Percentiles rank a stretch among this genome's conserved stretches.
Evolutionary conservation across 345 rosid species (phyloP).

Genomic region (Kernera saxatilis): DNA sequence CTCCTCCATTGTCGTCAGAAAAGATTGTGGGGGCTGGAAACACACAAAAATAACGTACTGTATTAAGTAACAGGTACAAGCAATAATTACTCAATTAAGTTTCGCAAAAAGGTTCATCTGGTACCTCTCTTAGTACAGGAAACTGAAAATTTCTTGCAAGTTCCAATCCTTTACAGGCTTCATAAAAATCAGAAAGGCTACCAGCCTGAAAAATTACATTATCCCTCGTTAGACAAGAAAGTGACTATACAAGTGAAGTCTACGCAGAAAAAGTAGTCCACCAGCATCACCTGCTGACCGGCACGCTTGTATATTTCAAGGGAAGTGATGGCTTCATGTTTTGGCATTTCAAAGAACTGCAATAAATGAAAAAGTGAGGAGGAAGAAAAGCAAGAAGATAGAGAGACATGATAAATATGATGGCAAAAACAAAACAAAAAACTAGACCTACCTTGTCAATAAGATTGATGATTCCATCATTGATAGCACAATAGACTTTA

Average conservation of each 20-base stretch:
- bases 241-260: background rate
- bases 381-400: background rate
- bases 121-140: constrained; percentile 91
- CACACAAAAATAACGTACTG: background rate
- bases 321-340: constrained; percentile 83
- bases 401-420: background rate
- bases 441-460: constrained; percentile 74
- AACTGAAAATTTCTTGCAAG: constrained; percentile 98
- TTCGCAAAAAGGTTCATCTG: background rate
- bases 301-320: constrained; percentile 85
- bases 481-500: constrained; percentile 89
- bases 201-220: constrained; percentile 58
- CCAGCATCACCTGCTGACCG: constrained; percentile 67
- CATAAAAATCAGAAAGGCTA: constrained; percentile 87
- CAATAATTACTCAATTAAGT: background rate
- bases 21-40: constrained; percentile 91
- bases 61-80: background rate
- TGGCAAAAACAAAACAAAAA: constrained; percentile 12
- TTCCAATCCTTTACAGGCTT: constrained; percentile 92
- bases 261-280: background rate
- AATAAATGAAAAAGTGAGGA: constrained; percentile 8
- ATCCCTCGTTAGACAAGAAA: background rate
- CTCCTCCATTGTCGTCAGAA: constrained; percentile 94
- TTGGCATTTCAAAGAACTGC: constrained; percentile 99
- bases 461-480: constrained; percentile 98